These are phyloP conservation scores for Blastobotrys apis DNA, from an alignment of 1,139 yeast species.

Conservation along the genomic window DNA sequence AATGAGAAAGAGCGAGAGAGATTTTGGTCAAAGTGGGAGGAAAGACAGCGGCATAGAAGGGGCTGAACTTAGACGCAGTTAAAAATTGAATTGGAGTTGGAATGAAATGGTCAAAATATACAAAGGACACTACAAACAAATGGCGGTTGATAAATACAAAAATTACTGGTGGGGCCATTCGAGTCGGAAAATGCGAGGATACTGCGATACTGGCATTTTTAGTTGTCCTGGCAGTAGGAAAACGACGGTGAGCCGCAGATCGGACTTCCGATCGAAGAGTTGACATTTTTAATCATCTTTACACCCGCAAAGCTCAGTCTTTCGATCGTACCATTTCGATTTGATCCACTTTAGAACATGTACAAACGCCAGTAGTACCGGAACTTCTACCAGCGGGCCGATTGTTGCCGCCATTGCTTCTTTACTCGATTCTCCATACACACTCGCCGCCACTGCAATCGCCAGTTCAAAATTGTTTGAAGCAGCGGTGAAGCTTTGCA, in stretches of 20 bases:
- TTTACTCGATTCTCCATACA: conserved; percentile 50
- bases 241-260: no score
- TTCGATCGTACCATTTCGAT: conserved; percentile 5
- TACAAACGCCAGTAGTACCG: conserved; percentile 45
- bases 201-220: no score
- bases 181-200: no score
- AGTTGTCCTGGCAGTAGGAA: no score
- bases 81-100: no score
- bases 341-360: conserved; percentile 29
- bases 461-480: conserved; percentile 54
- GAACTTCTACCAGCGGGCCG: conserved; percentile 57
- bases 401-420: conserved; percentile 58
- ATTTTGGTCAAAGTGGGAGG: background rate
- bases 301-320: conserved; percentile 1
- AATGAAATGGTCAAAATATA: no score
- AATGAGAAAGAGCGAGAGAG: background rate
- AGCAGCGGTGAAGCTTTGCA: conserved; percentile 57
- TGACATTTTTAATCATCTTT: background rate
- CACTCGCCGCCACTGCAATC: conserved; percentile 51
- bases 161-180: no score
- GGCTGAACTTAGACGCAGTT: no score
- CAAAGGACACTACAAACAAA: no score
- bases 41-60: no score
- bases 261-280: no score
- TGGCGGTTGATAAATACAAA: no score